Evolutionary conservation across 306 rosid genomes (phyloP), one percentile per base, ranked within the genome.

Genomic region (Casuarina cunninghamiana): DNA sequence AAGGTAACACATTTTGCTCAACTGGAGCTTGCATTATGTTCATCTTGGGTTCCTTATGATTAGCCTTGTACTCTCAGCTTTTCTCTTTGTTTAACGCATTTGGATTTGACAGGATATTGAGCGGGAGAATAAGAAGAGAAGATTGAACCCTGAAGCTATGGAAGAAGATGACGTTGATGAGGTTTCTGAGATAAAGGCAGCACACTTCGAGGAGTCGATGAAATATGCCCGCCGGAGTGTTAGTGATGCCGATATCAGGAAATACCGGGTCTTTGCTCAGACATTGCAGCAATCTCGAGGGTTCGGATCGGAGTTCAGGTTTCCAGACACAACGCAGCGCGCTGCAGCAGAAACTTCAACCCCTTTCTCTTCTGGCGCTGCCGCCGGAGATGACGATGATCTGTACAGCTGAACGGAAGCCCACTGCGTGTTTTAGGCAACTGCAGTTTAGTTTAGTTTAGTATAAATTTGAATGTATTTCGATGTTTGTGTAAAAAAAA

Each of bases 211-310:
- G 82, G 92, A 90, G 80, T 86, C 94, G 0, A 90, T 90, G 91
- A 90, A 90, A 82, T 88, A 69, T 83, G 92, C 95, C 73, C 82
- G 92, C 44, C 58, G 95, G 75, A 88, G 95, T 82, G 95, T 90
- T 10, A 88, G 91, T 17, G 92, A 90, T 69, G 88, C 91, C 1
- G 92, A 87, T 82, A 88, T 90, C 75, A 87, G 88, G 74, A 90
- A 88, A 77, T 88, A 90, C 77, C 93, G 88, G 82, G 76, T 80
- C 26, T 90, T 90, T 82, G 90, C 96, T 80, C 93, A 90, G 81
- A 85, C 96, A 35, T 76, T 90, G 72, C 91, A 84, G 53, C 90
- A 90, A 70, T 90, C 96, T 42, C 89, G 96, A 32, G 93, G 93
- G 35, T 60, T 90, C 19, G 91, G 93, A 74, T 76, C 93, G 0